Percentiles rank a stretch among this genome's conserved stretches.
These are phyloP conservation scores for Thyridium curvatum DNA, from an alignment of 2,329 filamentous ascomycete genomes.

Conservation along the genomic window DNA sequence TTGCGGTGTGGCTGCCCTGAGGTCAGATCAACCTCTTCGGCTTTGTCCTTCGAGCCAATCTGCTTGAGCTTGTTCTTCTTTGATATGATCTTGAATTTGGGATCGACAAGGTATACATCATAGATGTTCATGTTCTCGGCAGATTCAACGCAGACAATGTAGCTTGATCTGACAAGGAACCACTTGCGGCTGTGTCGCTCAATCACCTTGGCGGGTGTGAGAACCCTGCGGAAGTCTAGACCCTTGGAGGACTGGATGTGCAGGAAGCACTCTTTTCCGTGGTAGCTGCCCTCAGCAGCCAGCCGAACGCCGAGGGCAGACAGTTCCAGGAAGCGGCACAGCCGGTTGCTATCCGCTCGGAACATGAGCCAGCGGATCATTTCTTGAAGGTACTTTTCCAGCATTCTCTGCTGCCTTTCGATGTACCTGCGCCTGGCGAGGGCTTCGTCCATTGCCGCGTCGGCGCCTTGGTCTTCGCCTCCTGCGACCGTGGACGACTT, in stretches of 20 bases:
- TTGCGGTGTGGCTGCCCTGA: slow-evolving; percentile 36
- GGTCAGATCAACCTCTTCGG: slow-evolving; percentile 30
- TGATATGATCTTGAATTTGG: slow-evolving; percentile 75
- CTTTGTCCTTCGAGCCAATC: slow-evolving; percentile 50
- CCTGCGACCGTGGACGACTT: slow-evolving; percentile 46
- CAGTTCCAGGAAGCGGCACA: slow-evolving; percentile 93
- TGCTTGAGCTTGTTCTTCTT: slow-evolving; percentile 55
- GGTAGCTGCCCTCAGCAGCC: slow-evolving; percentile 91
- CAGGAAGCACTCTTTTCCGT: slow-evolving; percentile 93
- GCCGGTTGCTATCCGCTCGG: slow-evolving; percentile 85
- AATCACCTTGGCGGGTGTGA: slow-evolving; percentile 73
- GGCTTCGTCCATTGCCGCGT: slow-evolving; percentile 48
- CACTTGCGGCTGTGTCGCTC: slow-evolving; percentile 86
- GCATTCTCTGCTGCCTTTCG: slow-evolving; percentile 74
- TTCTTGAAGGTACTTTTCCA: slow-evolving; percentile 86
- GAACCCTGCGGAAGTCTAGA: slow-evolving; percentile 74
- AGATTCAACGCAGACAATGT: slow-evolving; percentile 96
- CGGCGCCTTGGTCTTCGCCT: slow-evolving; percentile 32
- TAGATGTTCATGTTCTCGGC: slow-evolving; percentile 98
- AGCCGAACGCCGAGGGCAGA: slow-evolving; percentile 90
- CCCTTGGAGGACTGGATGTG: slow-evolving; percentile 90
- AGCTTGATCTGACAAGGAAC: slow-evolving; percentile 97
- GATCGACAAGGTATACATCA: slow-evolving; percentile 95
- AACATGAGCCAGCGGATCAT: slow-evolving; percentile 98
- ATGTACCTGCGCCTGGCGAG: slow-evolving; percentile 59